Base-by-base conservation (phyloP, 192 early-diverging fungal genomes). In the Paraglomus occultum region DNA sequence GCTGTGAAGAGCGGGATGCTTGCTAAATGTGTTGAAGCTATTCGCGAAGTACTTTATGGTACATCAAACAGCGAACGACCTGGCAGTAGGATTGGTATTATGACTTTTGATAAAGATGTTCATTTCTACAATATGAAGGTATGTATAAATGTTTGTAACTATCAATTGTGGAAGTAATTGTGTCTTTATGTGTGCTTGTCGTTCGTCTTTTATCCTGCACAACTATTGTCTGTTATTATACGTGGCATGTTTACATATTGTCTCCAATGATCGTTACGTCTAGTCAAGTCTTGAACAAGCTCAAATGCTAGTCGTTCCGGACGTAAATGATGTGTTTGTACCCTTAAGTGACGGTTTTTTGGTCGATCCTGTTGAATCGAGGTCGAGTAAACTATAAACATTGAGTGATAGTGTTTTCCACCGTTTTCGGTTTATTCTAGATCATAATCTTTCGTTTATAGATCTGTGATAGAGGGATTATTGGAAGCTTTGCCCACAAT, bases 81-180 rank as follows among this genome's bases (percentile, higher is more conserved):
- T 1, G 89, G 87, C 6, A 77, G 83, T 22, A 89, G 81, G 65
- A 85, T 99, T 18, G 95, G 91, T 31, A 87, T 99, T 43, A 73
- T 98, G 63, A 98, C 97, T 1, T 96, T 88, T 71, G 97, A 98
- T 75, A 85, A 85, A 71, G 82, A 84, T 18, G 85, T 95, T 14
- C 95, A 98, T 77, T 99, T 99, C 75, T 99, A 98, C 80, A 97
- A 95, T 74, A 72, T 99, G 54, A 85, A 84, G 72, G 91, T 89
- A 80, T 70, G 73, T 66, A 73, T 54, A 68, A 48, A 18, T n/a
- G 50, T 71, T 60, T 60, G 42, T 14, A 18, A 71, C 44, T 57
- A 31, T 31, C 3, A 31, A 31, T 31, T 31, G 57, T 15, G 5
- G 39, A 15, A 23, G 40, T 51, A 31, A 17, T 40, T 52, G 12